phyloP scores from a whole-genome alignment of 2,329 filamentous ascomycete genomes.

The Neurospora sp. region DNA sequence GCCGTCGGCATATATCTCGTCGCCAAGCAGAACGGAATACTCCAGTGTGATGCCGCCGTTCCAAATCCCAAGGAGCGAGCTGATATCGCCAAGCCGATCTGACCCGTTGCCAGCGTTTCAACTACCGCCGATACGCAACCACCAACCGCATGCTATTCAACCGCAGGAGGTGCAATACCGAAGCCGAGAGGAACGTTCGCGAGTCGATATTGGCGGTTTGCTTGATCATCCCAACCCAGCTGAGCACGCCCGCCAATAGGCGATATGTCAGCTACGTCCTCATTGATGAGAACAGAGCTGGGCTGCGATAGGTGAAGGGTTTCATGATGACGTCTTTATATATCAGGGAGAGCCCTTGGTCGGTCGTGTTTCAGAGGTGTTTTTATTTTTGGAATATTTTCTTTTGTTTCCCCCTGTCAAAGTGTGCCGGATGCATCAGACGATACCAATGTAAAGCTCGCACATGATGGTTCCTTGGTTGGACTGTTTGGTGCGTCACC shows the following conservation, averaged over 20 bases:
- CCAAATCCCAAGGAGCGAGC: slow-evolving; percentile 44
- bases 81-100: slow-evolving; percentile 25
- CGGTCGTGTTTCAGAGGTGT: background rate
- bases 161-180: slow-evolving; percentile 16
- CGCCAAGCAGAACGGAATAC: slow-evolving; percentile 35
- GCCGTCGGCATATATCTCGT: slow-evolving; percentile 35
- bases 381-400: background rate
- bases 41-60: slow-evolving; percentile 34
- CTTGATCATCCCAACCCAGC: slow-evolving; percentile 45
- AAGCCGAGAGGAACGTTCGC: slow-evolving; percentile 38
- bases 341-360: background rate
- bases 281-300: background rate
- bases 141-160: slow-evolving; percentile 10
- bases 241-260: slow-evolving; percentile 6
- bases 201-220: slow-evolving; percentile 51
- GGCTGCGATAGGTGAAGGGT: background rate
- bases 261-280: background rate
- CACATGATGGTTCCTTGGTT: background rate
- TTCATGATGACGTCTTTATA: slow-evolving; percentile 2
- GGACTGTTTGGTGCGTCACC: background rate
- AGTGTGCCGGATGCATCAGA: background rate
- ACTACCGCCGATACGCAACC: slow-evolving; percentile 37
- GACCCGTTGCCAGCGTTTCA: slow-evolving; percentile 30
- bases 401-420: background rate
- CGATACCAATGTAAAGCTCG: background rate